Base-by-base conservation (phyloP, 305 asterid species). In the Lippia alba region DNA sequence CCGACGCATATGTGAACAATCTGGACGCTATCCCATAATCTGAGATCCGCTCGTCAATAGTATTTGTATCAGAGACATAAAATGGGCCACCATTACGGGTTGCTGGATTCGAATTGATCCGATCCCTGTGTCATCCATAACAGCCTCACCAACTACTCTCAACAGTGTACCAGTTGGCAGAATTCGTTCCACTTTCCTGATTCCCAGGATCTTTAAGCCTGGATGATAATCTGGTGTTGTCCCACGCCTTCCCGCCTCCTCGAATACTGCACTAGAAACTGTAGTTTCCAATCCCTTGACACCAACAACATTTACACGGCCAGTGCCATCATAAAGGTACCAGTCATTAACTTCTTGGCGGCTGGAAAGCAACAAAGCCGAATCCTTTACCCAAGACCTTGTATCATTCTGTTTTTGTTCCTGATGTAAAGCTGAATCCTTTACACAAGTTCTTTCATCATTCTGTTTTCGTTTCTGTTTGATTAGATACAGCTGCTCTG, bases 191-290 rank as follows among this genome's bases (percentile, higher is more conserved):
- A 87, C 84, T 82, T 96, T 90, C 93, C 89, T 95, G 78, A 90
- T 98, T 69, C 99, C 99, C 67, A 92, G 96, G 98, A 92, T 95
- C 99, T 95, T 95, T 54, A 95, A 90, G 74, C 99, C 99, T 82
- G 92, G 99, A 66, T 90, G 96, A 85, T 92, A 92, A 77, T 95
- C 99, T 67, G 92, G 76, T 20, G 97, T 92, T 20, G 97, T 92
- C 61, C 99, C 99, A 76, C 96, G 98, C 81, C 96, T 84, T 45
- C 96, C 99, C 0, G 97, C 89, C 85, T 92, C 99, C 85, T 95
- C 99, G 79, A 90, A 95, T 56, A 89, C 85, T 79, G 92, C 99
- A 77, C 99, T 95, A 71, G 94, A 97, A 40, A 90, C 86, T 14
- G 96, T 92, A 76, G 92, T 80, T 34, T 83, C 96, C 89, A 95